phyloP scores from a whole-genome alignment of 208 protist genomes.

The Polymyxa betae region DNA sequence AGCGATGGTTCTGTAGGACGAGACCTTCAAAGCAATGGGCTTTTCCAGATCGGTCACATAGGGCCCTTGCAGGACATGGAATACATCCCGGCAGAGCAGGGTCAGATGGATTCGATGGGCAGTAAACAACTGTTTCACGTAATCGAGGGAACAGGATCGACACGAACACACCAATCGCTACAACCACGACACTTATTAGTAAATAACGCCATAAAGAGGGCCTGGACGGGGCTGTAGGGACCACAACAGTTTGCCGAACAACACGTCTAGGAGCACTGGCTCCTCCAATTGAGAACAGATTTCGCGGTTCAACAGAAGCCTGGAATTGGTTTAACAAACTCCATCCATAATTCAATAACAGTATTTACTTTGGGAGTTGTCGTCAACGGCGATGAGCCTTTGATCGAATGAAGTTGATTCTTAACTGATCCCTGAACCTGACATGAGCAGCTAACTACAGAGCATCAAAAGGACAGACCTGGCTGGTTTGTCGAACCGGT shows the following conservation, averaged over 20 bases:
- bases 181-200: neutral
- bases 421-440: no score
- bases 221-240: neutral
- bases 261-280: neutral
- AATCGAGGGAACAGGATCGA: neutral
- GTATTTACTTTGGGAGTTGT: no score
- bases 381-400: no score
- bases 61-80: neutral
- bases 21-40: neutral
- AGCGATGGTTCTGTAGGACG: neutral
- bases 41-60: neutral
- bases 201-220: no score
- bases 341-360: no score
- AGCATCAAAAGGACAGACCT: no score
- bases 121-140: neutral
- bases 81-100: neutral
- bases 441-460: no score
- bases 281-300: neutral
- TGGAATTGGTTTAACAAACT: neutral
- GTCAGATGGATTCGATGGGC: neutral
- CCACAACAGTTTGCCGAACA: constrained; percentile 11
- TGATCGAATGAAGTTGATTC: no score
- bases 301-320: constrained; percentile 20
- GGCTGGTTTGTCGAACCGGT: no score
- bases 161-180: neutral